These are phyloP conservation scores for Pichia cephalocereana DNA, from an alignment of 805 yeast genomes.

Conservation along the genomic window DNA sequence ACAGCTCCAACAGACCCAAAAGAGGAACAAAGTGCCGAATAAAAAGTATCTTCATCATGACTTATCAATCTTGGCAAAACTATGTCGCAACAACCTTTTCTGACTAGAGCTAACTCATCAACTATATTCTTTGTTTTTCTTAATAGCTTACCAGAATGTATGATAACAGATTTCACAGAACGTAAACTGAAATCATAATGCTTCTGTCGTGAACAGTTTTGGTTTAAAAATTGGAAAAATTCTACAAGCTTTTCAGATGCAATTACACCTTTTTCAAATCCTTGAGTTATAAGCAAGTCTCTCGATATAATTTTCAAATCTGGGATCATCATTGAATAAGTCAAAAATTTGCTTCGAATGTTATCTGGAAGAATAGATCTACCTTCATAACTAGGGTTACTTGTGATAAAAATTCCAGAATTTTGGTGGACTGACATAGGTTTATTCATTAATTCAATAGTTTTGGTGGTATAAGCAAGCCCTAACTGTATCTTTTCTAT, in stretches of 20 bases:
- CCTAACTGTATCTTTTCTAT: constrained; percentile 63
- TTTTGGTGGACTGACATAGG: constrained; percentile 31
- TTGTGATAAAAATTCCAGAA: constrained; percentile 76
- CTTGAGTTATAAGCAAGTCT: constrained; percentile 64
- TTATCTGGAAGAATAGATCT: constrained; percentile 80
- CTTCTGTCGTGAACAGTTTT: constrained; percentile 37
- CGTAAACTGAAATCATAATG: constrained; percentile 92
- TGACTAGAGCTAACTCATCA: constrained; percentile 25
- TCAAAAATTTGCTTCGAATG: constrained; percentile 66
- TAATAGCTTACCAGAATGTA: constrained; percentile 44
- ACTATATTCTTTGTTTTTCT: not conserved
- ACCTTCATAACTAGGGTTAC: constrained; percentile 86
- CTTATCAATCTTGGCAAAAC: constrained; percentile 58
- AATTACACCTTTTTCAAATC: constrained; percentile 44
- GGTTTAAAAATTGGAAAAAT: constrained; percentile 41
- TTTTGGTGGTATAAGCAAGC: constrained; percentile 17
- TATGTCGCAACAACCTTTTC: constrained; percentile 49
- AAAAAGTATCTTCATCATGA: constrained; percentile 40
- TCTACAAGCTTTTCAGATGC: constrained; percentile 33
- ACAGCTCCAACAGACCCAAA: constrained; percentile 8
- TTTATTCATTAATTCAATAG: constrained; percentile 36
- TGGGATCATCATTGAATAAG: constrained; percentile 65
- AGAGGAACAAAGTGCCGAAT: constrained; percentile 17
- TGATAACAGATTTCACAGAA: constrained; percentile 60
- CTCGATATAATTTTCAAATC: constrained; percentile 62